Evolutionary conservation across 2,329 filamentous ascomycete species (phyloP).

Genomic region (Endocalyx cinctus): DNA sequence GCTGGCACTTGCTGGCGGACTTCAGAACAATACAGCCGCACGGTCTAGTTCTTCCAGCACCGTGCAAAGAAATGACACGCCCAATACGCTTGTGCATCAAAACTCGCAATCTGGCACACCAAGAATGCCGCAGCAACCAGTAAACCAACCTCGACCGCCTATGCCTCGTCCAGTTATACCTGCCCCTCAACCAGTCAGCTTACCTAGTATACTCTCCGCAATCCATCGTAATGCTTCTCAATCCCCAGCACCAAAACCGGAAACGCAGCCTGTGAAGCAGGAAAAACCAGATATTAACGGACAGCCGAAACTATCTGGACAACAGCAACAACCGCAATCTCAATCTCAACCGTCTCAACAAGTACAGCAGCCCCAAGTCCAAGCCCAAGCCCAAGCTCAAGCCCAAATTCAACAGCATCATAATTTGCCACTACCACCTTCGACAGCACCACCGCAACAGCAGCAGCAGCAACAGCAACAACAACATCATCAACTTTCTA

Average conservation of each 20-base stretch:
- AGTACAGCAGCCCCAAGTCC: conserved; percentile 7
- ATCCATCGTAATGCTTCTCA: conserved; percentile 12
- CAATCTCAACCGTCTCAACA: conserved; percentile 6
- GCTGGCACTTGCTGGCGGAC: conserved; percentile 48
- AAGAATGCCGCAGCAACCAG: conserved; percentile 13
- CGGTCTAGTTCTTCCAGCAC: conserved; percentile 15
- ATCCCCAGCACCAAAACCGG: conserved; percentile 6
- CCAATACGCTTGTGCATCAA: conserved; percentile 15
- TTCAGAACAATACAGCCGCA: conserved; percentile 35
- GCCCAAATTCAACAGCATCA: conserved; percentile 4
- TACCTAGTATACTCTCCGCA: conserved; percentile 20
- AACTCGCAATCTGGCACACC: conserved; percentile 18
- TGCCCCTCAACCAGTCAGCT: conserved; percentile 25
- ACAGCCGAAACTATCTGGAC: conserved; percentile 6
- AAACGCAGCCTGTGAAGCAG: conserved; percentile 3
- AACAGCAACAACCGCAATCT: conserved; percentile 3
- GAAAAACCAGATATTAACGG: neutral
- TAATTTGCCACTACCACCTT: conserved; percentile 1
- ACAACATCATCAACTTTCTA: conserved; percentile 5
- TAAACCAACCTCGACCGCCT: conserved; percentile 11
- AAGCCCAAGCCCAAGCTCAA: conserved; percentile 6
- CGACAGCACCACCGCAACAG: conserved; percentile 7
- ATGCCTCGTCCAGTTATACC: conserved; percentile 23
- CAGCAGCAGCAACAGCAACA: conserved; percentile 11
- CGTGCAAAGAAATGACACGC: conserved; percentile 13